Conservation (phyloP, 2,329 filamentous ascomycete genomes). For the Elsinoe fawcettii region DNA sequence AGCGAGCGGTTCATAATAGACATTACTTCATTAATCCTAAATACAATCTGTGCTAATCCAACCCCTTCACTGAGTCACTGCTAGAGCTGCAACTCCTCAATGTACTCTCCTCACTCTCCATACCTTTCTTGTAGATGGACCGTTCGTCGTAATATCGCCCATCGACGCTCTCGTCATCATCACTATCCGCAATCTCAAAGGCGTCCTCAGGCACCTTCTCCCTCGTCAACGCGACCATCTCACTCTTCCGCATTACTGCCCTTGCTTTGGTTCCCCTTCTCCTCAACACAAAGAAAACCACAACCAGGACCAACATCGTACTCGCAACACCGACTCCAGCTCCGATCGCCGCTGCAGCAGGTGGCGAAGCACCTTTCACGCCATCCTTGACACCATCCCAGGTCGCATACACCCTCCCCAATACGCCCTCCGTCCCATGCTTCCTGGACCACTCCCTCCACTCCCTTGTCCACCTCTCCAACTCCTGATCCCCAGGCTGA, state of each 20-base stretch:
- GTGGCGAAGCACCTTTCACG: neutral
- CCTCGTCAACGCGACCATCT: neutral
- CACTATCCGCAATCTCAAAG: neutral
- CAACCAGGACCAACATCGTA: neutral
- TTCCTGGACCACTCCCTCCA: neutral
- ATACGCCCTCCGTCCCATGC: neutral
- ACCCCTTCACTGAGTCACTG: neutral
- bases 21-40: neutral
- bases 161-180: slow-evolving; percentile 8
- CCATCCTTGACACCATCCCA: slow-evolving; percentile 9
- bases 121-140: neutral
- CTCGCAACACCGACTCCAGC: neutral
- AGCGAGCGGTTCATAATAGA: neutral
- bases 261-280: neutral
- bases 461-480: neutral
- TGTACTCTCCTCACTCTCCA: slow-evolving; percentile 5
- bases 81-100: slow-evolving; percentile 2
- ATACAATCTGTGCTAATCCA: neutral
- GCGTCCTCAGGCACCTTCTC: neutral
- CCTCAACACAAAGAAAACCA: neutral
- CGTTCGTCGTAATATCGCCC: neutral
- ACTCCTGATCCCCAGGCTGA: neutral
- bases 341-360: neutral
- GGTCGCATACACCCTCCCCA: neutral
- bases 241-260: neutral